Evolutionary conservation across 805 yeast genomes (phyloP).

Genomic region (Hanseniaspora osmophila): DNA sequence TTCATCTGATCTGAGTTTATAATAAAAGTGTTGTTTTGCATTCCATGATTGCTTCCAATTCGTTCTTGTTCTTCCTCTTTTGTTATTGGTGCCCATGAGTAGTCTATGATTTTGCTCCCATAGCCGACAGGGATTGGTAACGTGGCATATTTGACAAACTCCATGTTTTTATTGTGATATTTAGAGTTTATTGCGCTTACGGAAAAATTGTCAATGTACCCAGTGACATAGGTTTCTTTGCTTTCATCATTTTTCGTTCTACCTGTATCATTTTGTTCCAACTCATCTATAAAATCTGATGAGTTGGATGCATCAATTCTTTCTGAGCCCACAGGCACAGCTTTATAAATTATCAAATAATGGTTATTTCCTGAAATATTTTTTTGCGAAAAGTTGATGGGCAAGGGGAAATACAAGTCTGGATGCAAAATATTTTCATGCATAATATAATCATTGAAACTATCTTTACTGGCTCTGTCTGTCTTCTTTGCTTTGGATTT

Average conservation of each 20-base stretch:
- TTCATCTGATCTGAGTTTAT: neutral
- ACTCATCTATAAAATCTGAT: no score
- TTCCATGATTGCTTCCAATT: neutral
- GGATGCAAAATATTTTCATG: neutral
- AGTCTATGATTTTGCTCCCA: constrained; percentile 1
- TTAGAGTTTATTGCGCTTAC: neutral
- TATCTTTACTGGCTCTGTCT: neutral
- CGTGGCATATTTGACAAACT: neutral
- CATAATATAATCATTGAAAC: no score
- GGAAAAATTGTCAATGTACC: neutral
- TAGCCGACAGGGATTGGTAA: neutral
- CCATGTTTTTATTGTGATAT: neutral
- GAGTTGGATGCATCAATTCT: no score
- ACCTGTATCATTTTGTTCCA: no score
- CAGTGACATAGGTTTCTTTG: neutral
- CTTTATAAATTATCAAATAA: neutral
- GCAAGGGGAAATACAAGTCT: neutral
- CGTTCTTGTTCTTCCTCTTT: neutral
- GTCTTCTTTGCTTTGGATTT: neutral
- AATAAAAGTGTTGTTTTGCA: neutral
- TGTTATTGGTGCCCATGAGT: neutral
- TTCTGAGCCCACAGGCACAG: neutral
- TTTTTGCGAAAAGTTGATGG: neutral
- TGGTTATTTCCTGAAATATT: neutral
- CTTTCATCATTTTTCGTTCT: neutral